A percentile compares a stretch with the other conserved stretches of the same genome.
These are phyloP conservation scores for Arabidopsis thaliana DNA, from an alignment of 345 rosid species.

Conservation along the genomic window TAIR10.1 NC_003075.7:16397001-16397500, in stretches of 20 bases:
- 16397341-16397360: background rate
- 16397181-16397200: conserved; percentile 3
- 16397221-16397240: conserved; percentile 28
- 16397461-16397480: background rate
- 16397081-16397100: too few relatives aligned
- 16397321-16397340: conserved; percentile 4
- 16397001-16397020: too few relatives aligned
- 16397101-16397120: too few relatives aligned
- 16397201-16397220: conserved; percentile 15
- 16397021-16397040: background rate
- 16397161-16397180: background rate
- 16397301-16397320: background rate
- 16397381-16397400: conserved; percentile 32
- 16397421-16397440: conserved; percentile 5
- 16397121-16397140: too few relatives aligned
- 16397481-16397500: conserved; percentile 22
- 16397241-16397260: background rate
- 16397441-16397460: background rate
- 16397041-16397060: too few relatives aligned
- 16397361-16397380: background rate
- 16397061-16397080: too few relatives aligned
- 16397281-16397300: background rate
- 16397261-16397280: background rate
- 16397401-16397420: conserved; percentile 13
- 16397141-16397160: too few relatives aligned